Conservation (phyloP, 192 early-diverging fungal species). For the Coemansia sp. region DNA sequence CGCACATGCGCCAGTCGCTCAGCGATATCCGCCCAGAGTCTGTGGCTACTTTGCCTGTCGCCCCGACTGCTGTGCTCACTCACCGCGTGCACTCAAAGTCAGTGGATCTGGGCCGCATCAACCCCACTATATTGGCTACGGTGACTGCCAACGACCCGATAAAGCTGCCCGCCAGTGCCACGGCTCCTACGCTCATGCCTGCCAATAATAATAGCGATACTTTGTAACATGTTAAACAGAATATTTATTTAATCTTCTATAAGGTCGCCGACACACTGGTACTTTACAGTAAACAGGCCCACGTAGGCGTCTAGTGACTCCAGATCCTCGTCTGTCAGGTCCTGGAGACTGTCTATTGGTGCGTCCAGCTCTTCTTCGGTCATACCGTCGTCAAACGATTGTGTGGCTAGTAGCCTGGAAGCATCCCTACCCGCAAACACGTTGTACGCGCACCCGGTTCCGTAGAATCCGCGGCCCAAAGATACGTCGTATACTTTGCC, state of each 20-base stretch:
- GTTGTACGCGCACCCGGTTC: slow-evolving; percentile 83
- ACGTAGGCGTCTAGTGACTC: slow-evolving; percentile 79
- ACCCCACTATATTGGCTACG: not conserved
- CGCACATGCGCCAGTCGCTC: slow-evolving; percentile 17
- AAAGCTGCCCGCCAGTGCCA: not conserved
- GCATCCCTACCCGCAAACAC: slow-evolving; percentile 97
- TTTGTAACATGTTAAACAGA: not conserved
- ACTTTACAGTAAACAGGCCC: slow-evolving; percentile 77
- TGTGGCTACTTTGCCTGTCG: not conserved
- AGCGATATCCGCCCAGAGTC: slow-evolving; percentile 22
- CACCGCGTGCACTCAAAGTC: slow-evolving; percentile 27
- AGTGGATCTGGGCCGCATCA: slow-evolving; percentile 9
- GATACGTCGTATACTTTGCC: slow-evolving; percentile 93
- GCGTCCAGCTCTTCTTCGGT: slow-evolving; percentile 63
- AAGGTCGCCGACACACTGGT: slow-evolving; percentile 72
- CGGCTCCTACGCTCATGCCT: not conserved
- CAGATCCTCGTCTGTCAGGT: slow-evolving; percentile 73
- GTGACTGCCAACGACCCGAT: not conserved
- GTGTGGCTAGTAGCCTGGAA: slow-evolving; percentile 86
- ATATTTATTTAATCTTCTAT: slow-evolving; percentile 46
- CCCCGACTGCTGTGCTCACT: not conserved
- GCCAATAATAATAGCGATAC: not conserved
- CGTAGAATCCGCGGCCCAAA: slow-evolving; percentile 85
- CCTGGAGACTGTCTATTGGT: slow-evolving; percentile 80
- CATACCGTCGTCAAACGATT: slow-evolving; percentile 86